phyloP scores from a whole-genome alignment of 2,329 filamentous ascomycete genomes.

The Beauveria varroae region DNA sequence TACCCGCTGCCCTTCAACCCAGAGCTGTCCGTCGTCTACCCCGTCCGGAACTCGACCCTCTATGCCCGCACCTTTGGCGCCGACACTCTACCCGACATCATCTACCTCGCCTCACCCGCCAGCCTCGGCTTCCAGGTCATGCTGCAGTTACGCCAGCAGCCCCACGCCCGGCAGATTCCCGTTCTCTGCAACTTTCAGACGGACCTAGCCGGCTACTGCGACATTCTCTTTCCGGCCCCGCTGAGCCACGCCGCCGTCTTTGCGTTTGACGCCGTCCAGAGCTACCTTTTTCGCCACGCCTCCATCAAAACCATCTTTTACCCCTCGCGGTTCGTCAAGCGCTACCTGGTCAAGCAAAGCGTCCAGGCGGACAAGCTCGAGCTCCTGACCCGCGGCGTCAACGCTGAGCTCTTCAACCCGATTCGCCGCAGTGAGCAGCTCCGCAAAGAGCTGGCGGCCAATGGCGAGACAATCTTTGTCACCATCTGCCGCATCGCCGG shows the following conservation, averaged over 20 bases:
- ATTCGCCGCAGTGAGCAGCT: constrained; percentile 41
- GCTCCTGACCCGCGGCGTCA: constrained; percentile 56
- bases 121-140: constrained; percentile 64
- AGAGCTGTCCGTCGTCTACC: constrained; percentile 62
- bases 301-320: constrained; percentile 63
- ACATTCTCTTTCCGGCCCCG: constrained; percentile 59
- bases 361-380: constrained; percentile 51
- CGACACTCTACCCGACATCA: constrained; percentile 48
- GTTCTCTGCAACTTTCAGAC: constrained; percentile 66
- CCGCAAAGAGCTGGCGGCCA: constrained; percentile 47
- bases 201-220: constrained; percentile 60
- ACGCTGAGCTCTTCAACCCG: constrained; percentile 55
- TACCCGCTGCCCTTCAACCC: constrained; percentile 65
- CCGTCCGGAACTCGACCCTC: constrained; percentile 55
- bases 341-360: constrained; percentile 51
- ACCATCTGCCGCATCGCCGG: constrained; percentile 60
- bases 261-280: constrained; percentile 55
- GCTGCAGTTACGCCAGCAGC: constrained; percentile 57
- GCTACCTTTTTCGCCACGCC: constrained; percentile 55
- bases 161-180: constrained; percentile 44
- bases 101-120: constrained; percentile 63
- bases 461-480: constrained; percentile 56
- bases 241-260: constrained; percentile 55
- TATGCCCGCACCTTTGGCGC: constrained; percentile 52
- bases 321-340: constrained; percentile 54